phyloP scores from a whole-genome alignment of 2,329 filamentous ascomycete genomes.

The Purpureocillium takamizusanense region DNA sequence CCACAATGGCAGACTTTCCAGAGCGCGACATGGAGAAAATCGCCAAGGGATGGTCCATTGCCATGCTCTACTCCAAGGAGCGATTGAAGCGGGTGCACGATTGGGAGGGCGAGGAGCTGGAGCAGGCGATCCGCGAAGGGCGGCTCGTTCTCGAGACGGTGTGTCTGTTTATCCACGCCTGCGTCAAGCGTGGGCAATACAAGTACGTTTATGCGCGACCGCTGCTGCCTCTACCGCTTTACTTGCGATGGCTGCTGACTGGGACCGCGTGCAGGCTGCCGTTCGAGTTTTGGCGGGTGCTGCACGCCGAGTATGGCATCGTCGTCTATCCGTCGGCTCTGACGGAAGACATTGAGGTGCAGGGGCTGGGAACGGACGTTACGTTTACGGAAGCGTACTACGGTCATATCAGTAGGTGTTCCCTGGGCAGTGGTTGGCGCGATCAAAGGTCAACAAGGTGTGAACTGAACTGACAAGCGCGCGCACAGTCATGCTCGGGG shows the following conservation, averaged over 20 bases:
- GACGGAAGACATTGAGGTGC: conserved; percentile 23
- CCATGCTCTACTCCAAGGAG: conserved; percentile 25
- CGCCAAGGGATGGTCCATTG: conserved; percentile 27
- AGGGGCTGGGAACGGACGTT: conserved; percentile 20
- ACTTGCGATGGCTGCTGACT: too few species aligned
- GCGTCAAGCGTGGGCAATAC: conserved; percentile 26
- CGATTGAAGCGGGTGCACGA: conserved; percentile 21
- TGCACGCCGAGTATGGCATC: conserved; percentile 29
- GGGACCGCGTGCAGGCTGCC: too few species aligned
- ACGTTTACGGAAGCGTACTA: conserved; percentile 28
- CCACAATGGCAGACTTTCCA: conserved; percentile 12
- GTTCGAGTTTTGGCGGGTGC: conserved; percentile 26
- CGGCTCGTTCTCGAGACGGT: conserved; percentile 26
- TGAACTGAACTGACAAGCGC: too few species aligned
- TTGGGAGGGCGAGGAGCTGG: conserved; percentile 22
- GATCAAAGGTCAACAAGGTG: too few species aligned
- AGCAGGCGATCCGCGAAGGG: conserved; percentile 21
- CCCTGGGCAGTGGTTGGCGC: too few species aligned
- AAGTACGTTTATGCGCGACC: conserved; percentile 17
- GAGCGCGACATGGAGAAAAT: conserved; percentile 24
- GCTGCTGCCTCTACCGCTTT: too few species aligned
- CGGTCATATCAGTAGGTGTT: conserved; percentile 23
- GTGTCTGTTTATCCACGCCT: conserved; percentile 29
- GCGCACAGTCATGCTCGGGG: conserved; percentile 25
- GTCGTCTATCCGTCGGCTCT: conserved; percentile 30